Conservation (phyloP, 2,329 filamentous ascomycete genomes). For the Penicillium sp. region DNA sequence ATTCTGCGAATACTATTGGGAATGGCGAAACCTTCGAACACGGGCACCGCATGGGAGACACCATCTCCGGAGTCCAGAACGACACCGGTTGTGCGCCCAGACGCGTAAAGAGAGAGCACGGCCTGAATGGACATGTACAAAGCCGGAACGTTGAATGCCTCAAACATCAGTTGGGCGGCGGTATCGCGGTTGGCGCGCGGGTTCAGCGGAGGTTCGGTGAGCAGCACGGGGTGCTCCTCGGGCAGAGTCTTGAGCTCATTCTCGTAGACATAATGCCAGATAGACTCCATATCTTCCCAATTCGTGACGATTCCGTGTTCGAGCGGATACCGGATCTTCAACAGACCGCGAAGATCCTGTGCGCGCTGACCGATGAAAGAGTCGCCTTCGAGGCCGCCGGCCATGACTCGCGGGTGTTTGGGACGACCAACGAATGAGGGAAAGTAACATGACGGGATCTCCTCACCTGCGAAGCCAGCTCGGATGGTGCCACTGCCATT, state of each 20-base stretch:
- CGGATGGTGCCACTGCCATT: slow-evolving; percentile 98
- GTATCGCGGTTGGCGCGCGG: slow-evolving; percentile 93
- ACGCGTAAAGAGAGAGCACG: slow-evolving; percentile 92
- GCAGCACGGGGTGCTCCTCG: slow-evolving; percentile 96
- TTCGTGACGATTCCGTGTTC: slow-evolving; percentile 98
- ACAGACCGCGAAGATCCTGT: slow-evolving; percentile 82
- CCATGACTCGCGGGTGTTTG: slow-evolving; percentile 91
- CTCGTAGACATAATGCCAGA: slow-evolving; percentile 97
- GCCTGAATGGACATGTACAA: slow-evolving; percentile 97
- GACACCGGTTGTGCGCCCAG: slow-evolving; percentile 91
- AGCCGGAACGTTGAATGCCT: slow-evolving; percentile 97
- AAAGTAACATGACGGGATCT: slow-evolving; percentile 94
- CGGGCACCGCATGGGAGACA: slow-evolving; percentile 93
- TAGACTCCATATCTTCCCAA: slow-evolving; percentile 99
- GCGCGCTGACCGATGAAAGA: slow-evolving; percentile 94
- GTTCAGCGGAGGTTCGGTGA: slow-evolving; percentile 95
- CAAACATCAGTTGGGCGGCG: slow-evolving; percentile 95
- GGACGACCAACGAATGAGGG: slow-evolving; percentile 95
- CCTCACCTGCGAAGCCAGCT: slow-evolving; percentile 94
- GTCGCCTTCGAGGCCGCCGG: slow-evolving; percentile 94
- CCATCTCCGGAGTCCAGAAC: slow-evolving; percentile 95
- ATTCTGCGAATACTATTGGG: slow-evolving; percentile 93
- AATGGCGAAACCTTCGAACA: slow-evolving; percentile 97
- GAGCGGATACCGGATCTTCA: slow-evolving; percentile 94
- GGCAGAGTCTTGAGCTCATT: slow-evolving; percentile 95